These are phyloP conservation scores for Ogataea minuta DNA, from an alignment of 805 yeast genomes.

Conservation along the genomic window DNA sequence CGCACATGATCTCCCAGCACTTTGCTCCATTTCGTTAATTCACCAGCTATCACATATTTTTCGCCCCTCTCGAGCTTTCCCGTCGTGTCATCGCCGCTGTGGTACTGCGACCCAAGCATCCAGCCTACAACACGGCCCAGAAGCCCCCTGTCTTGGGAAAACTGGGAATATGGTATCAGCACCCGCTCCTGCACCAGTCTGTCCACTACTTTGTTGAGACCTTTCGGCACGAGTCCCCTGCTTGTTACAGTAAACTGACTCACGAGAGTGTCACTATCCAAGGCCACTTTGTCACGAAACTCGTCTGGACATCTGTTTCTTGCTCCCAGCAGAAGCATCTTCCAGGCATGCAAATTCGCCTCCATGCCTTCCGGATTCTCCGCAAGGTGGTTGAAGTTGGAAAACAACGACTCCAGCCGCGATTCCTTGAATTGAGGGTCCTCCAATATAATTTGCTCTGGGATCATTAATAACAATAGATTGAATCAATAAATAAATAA, in stretches of 20 bases:
- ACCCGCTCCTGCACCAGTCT: slow-evolving; percentile 23
- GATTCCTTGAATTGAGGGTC: slow-evolving; percentile 38
- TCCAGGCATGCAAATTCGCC: slow-evolving; percentile 51
- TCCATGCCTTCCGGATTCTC: slow-evolving; percentile 49
- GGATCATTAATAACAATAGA: not conserved
- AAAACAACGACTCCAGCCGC: slow-evolving; percentile 46
- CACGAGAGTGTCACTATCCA: slow-evolving; percentile 21
- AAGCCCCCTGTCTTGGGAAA: slow-evolving; percentile 13
- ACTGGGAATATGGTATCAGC: slow-evolving; percentile 24
- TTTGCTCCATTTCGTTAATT: slow-evolving; percentile 16
- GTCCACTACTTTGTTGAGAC: slow-evolving; percentile 27
- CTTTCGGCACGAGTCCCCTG: slow-evolving; percentile 23
- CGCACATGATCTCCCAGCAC: slow-evolving; percentile 7
- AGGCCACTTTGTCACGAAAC: slow-evolving; percentile 28
- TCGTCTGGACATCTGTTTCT: slow-evolving; percentile 19
- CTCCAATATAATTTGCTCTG: slow-evolving; percentile 15
- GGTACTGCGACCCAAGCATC: slow-evolving; percentile 10
- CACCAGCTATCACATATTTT: slow-evolving; percentile 18
- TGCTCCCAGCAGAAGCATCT: slow-evolving; percentile 32
- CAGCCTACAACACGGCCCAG: slow-evolving; percentile 13
- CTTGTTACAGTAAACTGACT: slow-evolving; percentile 15
- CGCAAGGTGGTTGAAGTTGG: slow-evolving; percentile 44
- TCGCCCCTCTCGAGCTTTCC: slow-evolving; percentile 22
- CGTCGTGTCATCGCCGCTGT: slow-evolving; percentile 13
- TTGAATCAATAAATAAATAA: slow-evolving; percentile 2